Conservation (phyloP, 2,329 filamentous ascomycete species). For the Penicillium verrucosum region DNA sequence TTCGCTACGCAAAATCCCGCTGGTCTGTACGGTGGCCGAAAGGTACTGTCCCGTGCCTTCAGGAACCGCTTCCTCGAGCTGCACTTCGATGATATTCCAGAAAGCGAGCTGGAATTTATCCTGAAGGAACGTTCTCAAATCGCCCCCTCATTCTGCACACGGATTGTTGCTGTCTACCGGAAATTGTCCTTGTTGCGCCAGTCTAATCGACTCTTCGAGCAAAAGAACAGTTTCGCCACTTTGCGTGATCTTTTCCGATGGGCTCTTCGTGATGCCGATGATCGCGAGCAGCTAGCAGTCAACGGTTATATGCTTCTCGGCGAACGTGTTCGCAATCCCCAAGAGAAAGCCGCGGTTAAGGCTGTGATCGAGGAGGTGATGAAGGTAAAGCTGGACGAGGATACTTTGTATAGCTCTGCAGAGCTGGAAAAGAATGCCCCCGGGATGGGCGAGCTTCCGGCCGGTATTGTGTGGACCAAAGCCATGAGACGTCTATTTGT, state of each 20-base stretch:
- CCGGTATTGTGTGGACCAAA: constrained; percentile 80
- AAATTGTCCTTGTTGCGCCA: constrained; percentile 87
- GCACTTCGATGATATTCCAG: constrained; percentile 96
- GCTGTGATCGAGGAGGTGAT: constrained; percentile 85
- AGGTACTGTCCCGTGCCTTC: constrained; percentile 89
- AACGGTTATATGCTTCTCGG: constrained; percentile 97
- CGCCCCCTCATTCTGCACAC: constrained; percentile 83
- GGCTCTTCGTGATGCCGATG: constrained; percentile 81
- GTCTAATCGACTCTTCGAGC: constrained; percentile 87
- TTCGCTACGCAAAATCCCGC: constrained; percentile 98
- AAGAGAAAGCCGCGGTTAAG: constrained; percentile 82
- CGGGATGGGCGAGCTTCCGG: constrained; percentile 35
- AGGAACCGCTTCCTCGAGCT: constrained; percentile 95
- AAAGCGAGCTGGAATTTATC: constrained; percentile 89
- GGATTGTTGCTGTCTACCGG: constrained; percentile 91
- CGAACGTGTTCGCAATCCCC: constrained; percentile 86
- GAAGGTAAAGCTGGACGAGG: constrained; percentile 76
- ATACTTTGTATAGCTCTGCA: constrained; percentile 65
- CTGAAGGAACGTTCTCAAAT: constrained; percentile 84
- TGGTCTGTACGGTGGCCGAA: constrained; percentile 90
- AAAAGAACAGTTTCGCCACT: constrained; percentile 96
- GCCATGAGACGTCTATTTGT: constrained; percentile 91
- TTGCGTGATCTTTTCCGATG: constrained; percentile 93
- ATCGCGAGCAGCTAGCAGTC: constrained; percentile 79
- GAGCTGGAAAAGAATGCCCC: constrained; percentile 56